Evolutionary conservation across 495 filamentous ascomycete species (phyloP), one percentile per base, ranked within the genome.

Genomic region (Xylaria bambusicola): DNA sequence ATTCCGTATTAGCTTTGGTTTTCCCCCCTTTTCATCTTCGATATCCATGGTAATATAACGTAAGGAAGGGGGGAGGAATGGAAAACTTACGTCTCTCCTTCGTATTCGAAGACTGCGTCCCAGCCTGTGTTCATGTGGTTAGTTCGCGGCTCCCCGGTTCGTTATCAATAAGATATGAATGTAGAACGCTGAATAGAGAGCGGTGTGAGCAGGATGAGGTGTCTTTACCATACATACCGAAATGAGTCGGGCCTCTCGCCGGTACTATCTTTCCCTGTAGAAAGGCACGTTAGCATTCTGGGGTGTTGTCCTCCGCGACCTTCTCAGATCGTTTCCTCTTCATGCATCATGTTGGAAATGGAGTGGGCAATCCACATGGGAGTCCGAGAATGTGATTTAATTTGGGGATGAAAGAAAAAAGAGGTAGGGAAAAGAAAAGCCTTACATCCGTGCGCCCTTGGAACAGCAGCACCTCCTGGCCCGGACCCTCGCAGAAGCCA

Each of bases 41-140:
- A 62, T 20, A 27, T 27, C 24, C 12, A 29, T 42, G 15, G 40
- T 17, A 13, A 0, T n/a, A 4, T 10, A 51, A 48, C 12, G 18
- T 1, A 0, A 13, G 20, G 26, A 18, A 38, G 56, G 31, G 26
- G 44, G 38, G 7, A 24, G 27, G 26, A n/a, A 24, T 8, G 31
- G 35, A 40, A 31, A 40, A 76, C 82, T 73, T 74, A 98, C 75
- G 94, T 98, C 74, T 91, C 76, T 47, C 93, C 93, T 62, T 93
- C 84, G 65, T 94, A 93, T 75, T 99, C 94, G 65, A 99, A 99
- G 48, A 96, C 89, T 0, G 95, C 85, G 70, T 99, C 94, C 94
- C 95, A 98, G 12, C 92, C 92, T 92, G 41, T 4, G 15, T 2
- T 38, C 2, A 20, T 33, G 5, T 45, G 3, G 27, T 64, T 58